Evolutionary conservation across 108 stramenopile species (phyloP).

Genomic region (Nitzschia sp.): DNA sequence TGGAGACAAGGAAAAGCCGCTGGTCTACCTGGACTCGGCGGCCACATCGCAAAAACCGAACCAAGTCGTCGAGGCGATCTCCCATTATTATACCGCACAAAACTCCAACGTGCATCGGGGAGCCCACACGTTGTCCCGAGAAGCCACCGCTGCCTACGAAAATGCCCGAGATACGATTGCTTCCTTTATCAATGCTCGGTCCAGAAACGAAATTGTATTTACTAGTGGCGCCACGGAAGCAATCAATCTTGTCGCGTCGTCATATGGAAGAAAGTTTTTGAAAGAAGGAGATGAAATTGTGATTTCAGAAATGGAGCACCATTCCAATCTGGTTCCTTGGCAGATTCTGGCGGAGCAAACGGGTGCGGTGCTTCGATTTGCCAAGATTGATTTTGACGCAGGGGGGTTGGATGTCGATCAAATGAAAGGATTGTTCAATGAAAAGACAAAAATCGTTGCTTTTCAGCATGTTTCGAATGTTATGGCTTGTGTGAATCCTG

Average conservation of each 20-base stretch:
- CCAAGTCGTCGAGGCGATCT: conserved; percentile 76
- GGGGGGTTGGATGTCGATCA: conserved; percentile 71
- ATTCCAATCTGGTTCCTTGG: conserved; percentile 97
- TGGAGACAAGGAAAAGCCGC: conserved; percentile 42
- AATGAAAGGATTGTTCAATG: conserved; percentile 51
- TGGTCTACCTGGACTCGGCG: conserved; percentile 94
- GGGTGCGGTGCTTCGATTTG: conserved; percentile 72
- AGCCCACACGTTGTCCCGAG: conserved; percentile 83
- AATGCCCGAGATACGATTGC: conserved; percentile 81
- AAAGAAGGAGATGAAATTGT: conserved; percentile 89
- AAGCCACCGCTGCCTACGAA: conserved; percentile 91
- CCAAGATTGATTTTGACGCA: conserved; percentile 50
- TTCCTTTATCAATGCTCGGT: conserved; percentile 76
- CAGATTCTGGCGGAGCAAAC: conserved; percentile 80
- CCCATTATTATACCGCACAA: conserved; percentile 62
- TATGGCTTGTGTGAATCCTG: conserved; percentile 85
- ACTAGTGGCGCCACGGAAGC: conserved; percentile 94
- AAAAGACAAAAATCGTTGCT: conserved; percentile 87
- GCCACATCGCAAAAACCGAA: conserved; percentile 96
- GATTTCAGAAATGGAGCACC: conserved; percentile 93
- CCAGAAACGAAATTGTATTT: conserved; percentile 89
- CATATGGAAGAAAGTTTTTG: conserved; percentile 46
- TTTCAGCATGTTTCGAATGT: conserved; percentile 93
- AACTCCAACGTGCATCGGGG: conserved; percentile 97
- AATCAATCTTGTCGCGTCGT: conserved; percentile 90